These are phyloP conservation scores for Nematocida sp. DNA, from an alignment of 371 early-diverging fungal genomes.

Conservation along the genomic window DNA sequence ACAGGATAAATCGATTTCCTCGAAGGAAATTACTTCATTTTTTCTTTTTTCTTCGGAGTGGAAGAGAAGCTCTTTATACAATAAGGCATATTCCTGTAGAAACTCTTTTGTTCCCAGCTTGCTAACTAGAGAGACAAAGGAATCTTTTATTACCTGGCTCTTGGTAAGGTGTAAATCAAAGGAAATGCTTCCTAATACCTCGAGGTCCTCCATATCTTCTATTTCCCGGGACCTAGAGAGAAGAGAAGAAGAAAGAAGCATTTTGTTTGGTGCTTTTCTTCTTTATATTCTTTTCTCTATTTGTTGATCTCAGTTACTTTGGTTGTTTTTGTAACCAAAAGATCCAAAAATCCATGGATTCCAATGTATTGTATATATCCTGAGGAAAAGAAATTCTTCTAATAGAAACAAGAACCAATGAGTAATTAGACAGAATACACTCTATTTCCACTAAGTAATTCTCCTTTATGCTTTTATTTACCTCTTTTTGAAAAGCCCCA, in stretches of 20 bases:
- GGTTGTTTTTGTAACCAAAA: constrained; percentile 55
- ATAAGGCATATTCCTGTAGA: constrained; percentile 17
- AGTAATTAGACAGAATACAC: not conserved
- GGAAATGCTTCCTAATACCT: constrained; percentile 48
- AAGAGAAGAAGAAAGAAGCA: constrained; percentile 16
- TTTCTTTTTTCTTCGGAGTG: not conserved
- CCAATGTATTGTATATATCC: constrained; percentile 49
- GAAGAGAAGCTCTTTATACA: constrained; percentile 14
- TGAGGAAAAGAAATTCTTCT: constrained; percentile 18
- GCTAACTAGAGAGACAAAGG: constrained; percentile 48
- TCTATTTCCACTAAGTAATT: constrained; percentile 6
- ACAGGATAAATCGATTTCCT: not conserved
- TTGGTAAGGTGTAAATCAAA: constrained; percentile 47
- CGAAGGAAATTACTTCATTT: too few species aligned
- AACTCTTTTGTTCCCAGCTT: constrained; percentile 49
- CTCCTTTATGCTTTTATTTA: constrained; percentile 37
- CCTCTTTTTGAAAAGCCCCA: not conserved
- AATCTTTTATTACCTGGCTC: constrained; percentile 30
- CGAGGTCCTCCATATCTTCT: constrained; percentile 48
- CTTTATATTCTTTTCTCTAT: constrained; percentile 31
- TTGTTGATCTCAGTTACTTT: constrained; percentile 60
- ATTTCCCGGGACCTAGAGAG: constrained; percentile 35
- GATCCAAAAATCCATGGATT: constrained; percentile 50
- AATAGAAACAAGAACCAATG: not conserved
- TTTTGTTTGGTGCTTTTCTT: constrained; percentile 15